A percentile compares a stretch with the other conserved stretches of the same genome.
These are phyloP conservation scores for Ettlia oleoabundans DNA, from an alignment of 139 green algal genomes.

Conservation along the genomic window DNA sequence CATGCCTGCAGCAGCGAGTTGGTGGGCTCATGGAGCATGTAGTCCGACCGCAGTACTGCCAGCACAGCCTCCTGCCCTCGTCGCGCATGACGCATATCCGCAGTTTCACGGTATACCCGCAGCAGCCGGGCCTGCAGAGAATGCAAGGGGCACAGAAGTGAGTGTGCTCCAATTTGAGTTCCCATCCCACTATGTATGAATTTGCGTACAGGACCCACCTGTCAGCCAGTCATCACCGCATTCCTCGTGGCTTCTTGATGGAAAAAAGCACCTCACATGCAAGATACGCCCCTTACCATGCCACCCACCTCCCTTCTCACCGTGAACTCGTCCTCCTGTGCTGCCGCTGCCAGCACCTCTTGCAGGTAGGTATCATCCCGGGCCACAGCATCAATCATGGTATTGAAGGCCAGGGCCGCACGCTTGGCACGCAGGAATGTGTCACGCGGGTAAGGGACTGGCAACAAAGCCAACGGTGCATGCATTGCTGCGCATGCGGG, in stretches of 20 bases:
- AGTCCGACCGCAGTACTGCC: constrained; percentile 92
- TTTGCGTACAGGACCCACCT: background rate
- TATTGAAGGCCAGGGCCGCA: constrained; percentile 78
- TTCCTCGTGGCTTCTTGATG: too few species aligned
- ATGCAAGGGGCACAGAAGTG: background rate
- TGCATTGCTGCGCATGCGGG: constrained; percentile 63
- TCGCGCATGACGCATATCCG: constrained; percentile 3
- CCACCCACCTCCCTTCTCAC: constrained; percentile 1
- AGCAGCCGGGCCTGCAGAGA: constrained; percentile 59
- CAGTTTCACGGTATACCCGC: constrained; percentile 43
- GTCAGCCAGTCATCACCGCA: background rate
- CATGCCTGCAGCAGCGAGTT: constrained; percentile 84
- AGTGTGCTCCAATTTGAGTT: too few species aligned
- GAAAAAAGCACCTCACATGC: too few species aligned
- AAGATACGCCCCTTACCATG: background rate
- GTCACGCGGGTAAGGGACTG: constrained; percentile 80
- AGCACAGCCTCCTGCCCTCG: constrained; percentile 62
- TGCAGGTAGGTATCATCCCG: constrained; percentile 81
- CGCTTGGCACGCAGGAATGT: constrained; percentile 61
- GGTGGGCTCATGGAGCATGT: constrained; percentile 96
- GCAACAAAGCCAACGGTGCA: constrained; percentile 86
- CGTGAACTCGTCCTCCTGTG: constrained; percentile 89
- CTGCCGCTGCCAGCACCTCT: constrained; percentile 65
- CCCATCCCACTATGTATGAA: too few species aligned
- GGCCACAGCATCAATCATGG: constrained; percentile 81